Evolutionary conservation across 768 basidiomycete species (phyloP).

Genomic region (Suillus weaverae): DNA sequence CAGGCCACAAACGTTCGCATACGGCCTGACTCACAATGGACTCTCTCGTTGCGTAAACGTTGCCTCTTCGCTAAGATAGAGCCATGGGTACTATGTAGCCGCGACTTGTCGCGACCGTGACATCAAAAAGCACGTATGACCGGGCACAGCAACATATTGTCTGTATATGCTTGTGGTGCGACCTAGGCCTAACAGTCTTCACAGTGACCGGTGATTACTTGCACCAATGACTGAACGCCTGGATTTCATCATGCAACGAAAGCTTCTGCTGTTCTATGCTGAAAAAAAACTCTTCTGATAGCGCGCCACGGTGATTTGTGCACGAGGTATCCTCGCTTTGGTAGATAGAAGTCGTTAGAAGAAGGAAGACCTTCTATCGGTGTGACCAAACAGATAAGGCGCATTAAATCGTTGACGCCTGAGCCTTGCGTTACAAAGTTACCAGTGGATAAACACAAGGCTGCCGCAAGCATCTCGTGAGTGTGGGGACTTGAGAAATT

Average conservation of each 20-base stretch:
- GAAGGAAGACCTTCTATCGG: slow-evolving; percentile 4
- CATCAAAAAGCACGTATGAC: neutral
- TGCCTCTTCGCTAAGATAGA: neutral
- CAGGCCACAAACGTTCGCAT: neutral
- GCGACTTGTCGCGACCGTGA: neutral
- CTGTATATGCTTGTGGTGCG: neutral
- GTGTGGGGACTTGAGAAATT: neutral
- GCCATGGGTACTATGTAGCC: neutral
- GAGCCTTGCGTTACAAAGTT: slow-evolving; percentile 5
- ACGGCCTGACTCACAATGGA: neutral
- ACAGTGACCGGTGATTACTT: slow-evolving; percentile 4
- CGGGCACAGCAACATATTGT: neutral
- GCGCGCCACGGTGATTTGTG: slow-evolving; percentile 1
- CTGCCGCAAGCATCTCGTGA: neutral
- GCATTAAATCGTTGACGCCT: slow-evolving; percentile 4
- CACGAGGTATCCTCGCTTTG: slow-evolving; percentile 6
- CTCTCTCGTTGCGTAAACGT: neutral
- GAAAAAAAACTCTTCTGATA: slow-evolving; percentile 4
- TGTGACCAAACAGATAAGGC: slow-evolving; percentile 1
- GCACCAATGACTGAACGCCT: neutral
- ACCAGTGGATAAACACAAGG: slow-evolving; percentile 2
- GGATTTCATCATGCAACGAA: neutral
- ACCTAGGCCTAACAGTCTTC: neutral
- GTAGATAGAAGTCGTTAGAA: slow-evolving; percentile 2
- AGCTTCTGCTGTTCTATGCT: slow-evolving; percentile 1